A percentile compares a stretch with the other conserved stretches of the same genome.
Conservation (phyloP, 1,139 yeast species). For the Zygosaccharomyces sapae region DNA sequence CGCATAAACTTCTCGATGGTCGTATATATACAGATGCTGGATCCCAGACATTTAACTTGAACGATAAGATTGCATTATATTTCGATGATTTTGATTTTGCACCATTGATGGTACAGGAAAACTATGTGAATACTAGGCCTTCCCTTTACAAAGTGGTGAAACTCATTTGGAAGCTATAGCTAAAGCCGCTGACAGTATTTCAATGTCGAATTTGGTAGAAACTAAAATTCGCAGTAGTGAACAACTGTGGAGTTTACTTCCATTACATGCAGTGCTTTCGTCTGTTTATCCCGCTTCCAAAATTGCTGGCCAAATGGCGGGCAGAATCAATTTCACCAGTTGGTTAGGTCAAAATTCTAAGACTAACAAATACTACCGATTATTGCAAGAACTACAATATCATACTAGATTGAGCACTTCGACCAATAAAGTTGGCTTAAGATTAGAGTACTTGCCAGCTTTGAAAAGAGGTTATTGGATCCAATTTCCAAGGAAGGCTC, state of each 20-base stretch:
- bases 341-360: slow-evolving; percentile 94
- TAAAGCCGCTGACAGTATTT: slow-evolving; percentile 79
- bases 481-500: slow-evolving; percentile 54
- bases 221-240: slow-evolving; percentile 80
- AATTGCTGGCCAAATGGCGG: slow-evolving; percentile 67
- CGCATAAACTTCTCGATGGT: slow-evolving; percentile 63
- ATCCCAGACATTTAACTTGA: slow-evolving; percentile 52
- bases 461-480: slow-evolving; percentile 51
- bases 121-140: slow-evolving; percentile 69
- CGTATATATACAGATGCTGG: slow-evolving; percentile 50
- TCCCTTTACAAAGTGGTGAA: slow-evolving; percentile 37
- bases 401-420: slow-evolving; percentile 79
- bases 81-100: slow-evolving; percentile 94
- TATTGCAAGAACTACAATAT: slow-evolving; percentile 82
- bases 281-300: slow-evolving; percentile 75
- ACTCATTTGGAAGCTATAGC: slow-evolving; percentile 63
- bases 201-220: slow-evolving; percentile 77
- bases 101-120: slow-evolving; percentile 94
- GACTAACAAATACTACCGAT: slow-evolving; percentile 67
- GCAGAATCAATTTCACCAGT: slow-evolving; percentile 72
- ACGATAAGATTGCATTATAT: slow-evolving; percentile 82
- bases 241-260: slow-evolving; percentile 94
- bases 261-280: slow-evolving; percentile 86
- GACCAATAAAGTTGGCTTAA: slow-evolving; percentile 68
- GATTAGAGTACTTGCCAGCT: slow-evolving; percentile 73